Conservation (phyloP, 345 rosid genomes). For the Brassica incana region DNA sequence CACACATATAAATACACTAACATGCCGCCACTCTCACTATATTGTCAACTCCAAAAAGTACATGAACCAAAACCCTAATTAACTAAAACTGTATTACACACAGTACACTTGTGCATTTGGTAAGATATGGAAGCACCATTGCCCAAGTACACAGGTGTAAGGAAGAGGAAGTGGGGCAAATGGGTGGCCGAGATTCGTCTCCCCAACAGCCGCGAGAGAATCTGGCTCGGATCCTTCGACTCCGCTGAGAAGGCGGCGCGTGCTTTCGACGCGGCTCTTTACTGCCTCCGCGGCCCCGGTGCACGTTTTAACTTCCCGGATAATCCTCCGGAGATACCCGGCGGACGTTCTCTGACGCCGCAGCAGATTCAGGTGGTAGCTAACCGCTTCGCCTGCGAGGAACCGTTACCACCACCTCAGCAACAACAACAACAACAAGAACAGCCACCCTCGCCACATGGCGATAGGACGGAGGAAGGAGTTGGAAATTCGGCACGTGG, state of each 20-base stretch:
- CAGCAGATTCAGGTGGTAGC: conserved; percentile 66
- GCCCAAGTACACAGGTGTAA: conserved; percentile 74
- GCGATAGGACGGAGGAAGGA: conserved; percentile 16
- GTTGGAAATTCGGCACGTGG: conserved; percentile 22
- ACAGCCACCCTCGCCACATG: conserved; percentile 14
- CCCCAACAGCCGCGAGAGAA: conserved; percentile 84
- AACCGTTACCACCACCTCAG: neutral
- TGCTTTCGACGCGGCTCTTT: conserved; percentile 88
- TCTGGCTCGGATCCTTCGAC: conserved; percentile 87
- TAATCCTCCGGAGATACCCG: conserved; percentile 53
- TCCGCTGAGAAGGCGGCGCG: conserved; percentile 82
- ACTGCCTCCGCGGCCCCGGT: conserved; percentile 59
- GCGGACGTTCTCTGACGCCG: conserved; percentile 47
- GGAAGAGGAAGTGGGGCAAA: conserved; percentile 93
- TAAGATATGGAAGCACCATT: conserved; percentile 23
- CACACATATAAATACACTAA: conserved; percentile 27
- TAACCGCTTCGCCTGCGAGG: conserved; percentile 49
- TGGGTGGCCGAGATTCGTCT: conserved; percentile 95
- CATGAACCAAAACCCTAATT: neutral
- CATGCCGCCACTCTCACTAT: conserved; percentile 36
- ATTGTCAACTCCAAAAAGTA: conserved; percentile 19
- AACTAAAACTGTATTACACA: neutral
- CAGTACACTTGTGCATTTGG: neutral
- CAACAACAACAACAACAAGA: neutral
- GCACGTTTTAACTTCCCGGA: conserved; percentile 75